Evolutionary conservation across 495 filamentous ascomycete genomes (phyloP), one percentile per base, ranked within the genome.

Genomic region (Poronia punctata): DNA sequence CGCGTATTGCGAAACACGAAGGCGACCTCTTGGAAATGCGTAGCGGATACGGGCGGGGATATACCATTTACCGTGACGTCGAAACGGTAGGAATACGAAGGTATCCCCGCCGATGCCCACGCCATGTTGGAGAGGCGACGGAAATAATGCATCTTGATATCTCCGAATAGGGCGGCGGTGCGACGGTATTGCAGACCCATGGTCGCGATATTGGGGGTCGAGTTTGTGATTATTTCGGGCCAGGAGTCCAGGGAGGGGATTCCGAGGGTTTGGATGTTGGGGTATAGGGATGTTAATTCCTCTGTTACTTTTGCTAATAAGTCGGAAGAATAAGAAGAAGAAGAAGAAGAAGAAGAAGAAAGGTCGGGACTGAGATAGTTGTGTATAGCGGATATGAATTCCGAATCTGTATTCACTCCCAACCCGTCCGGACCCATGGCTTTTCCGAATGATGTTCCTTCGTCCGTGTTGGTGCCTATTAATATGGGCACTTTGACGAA

Each of bases 401-500:
- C 50, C 4, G 35, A 35, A 27, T 49, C 52, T 3, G 52, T 72
- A 45, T 71, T 65, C 32, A 72, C 53, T 10, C 52, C 59, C 8
- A 19, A 29, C 7, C 50, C 46, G 27, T 37, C 38, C 10, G 44
- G 44, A 16, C 38, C 24, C 32, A 10, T 27, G 24, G 7, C 24
- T 7, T 45, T 40, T 2, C 68, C 67, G 43, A 79, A 78, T 2
- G 74, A 59, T 3, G 72, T 75, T 9, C 77, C 77, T 37, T 81
- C 77, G 51, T 81, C 77, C 42, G 70, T 54, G 44, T 73, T 78
- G 25, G 76, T 69, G 15, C 77, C 77, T 26, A 64, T 45, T 34
- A n/a, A n/a, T n/a, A 79, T 59, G 3, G 72, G 71, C 4, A 81
- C 69, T n/a, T 62, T 52, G 11, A 75, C 73, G 44, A 74, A 74